Conservation (phyloP, 805 yeast genomes). For the Schwanniomyces pseudopolymorphus region DNA sequence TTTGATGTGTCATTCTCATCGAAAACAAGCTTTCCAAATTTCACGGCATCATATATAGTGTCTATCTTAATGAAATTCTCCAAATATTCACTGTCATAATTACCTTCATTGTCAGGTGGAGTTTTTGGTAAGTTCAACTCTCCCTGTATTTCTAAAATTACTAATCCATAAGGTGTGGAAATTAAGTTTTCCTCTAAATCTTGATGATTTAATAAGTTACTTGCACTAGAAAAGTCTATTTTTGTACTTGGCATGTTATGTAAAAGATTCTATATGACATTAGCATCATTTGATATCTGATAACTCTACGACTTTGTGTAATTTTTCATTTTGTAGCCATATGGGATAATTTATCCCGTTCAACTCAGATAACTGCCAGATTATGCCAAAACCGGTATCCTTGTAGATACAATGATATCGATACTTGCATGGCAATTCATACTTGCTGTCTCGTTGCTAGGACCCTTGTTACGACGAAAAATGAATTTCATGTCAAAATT, state of each 20-base stretch:
- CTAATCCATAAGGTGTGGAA: slow-evolving; percentile 57
- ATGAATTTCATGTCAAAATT: not conserved
- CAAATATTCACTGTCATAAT: slow-evolving; percentile 24
- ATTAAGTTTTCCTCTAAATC: slow-evolving; percentile 11
- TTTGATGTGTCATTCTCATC: slow-evolving; percentile 37
- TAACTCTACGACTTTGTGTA: not conserved
- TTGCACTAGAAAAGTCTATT: slow-evolving; percentile 15
- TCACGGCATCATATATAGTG: slow-evolving; percentile 44
- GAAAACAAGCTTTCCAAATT: slow-evolving; percentile 49
- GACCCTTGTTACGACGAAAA: too few relatives aligned
- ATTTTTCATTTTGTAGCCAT: not conserved
- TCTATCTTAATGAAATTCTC: slow-evolving; percentile 34
- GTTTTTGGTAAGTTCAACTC: slow-evolving; percentile 50
- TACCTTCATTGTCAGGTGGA: slow-evolving; percentile 33
- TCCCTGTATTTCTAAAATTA: slow-evolving; percentile 72
- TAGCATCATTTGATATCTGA: not conserved
- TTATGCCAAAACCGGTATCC: too few relatives aligned
- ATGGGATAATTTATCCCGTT: too few relatives aligned
- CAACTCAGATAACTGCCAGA: too few relatives aligned
- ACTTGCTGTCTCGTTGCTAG: too few relatives aligned
- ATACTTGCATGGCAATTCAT: too few relatives aligned
- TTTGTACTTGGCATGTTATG: slow-evolving; percentile 16
- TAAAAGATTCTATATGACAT: not conserved
- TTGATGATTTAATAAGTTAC: slow-evolving; percentile 5
- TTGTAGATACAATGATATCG: too few relatives aligned